phyloP scores from a whole-genome alignment of 148 eudicot genomes.

The Selenicereus undatus region DNA sequence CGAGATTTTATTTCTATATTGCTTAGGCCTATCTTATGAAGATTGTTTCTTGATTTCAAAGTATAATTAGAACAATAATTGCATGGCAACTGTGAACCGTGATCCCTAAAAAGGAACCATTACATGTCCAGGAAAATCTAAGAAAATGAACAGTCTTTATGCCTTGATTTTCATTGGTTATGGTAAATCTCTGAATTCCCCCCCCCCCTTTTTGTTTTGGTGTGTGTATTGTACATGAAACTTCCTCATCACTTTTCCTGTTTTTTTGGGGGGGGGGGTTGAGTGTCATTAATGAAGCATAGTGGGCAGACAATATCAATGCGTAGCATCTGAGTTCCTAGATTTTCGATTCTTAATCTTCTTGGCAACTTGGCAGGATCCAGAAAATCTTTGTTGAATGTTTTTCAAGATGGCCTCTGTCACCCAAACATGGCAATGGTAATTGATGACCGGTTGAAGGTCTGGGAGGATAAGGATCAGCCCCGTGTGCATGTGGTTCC shows the following conservation, averaged over 20 bases:
- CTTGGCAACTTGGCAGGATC: slow-evolving; percentile 46
- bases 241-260: neutral
- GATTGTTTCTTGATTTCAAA: too few relatives aligned
- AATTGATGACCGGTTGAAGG: slow-evolving; percentile 88
- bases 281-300: neutral
- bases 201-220: too few relatives aligned
- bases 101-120: neutral
- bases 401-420: slow-evolving; percentile 74
- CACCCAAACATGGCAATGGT: slow-evolving; percentile 99
- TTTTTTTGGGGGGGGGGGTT: neutral
- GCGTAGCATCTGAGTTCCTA: neutral
- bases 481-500: slow-evolving; percentile 96
- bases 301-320: neutral
- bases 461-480: slow-evolving; percentile 98
- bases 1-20: too few relatives aligned
- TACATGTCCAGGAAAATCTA: neutral
- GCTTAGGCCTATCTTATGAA: too few relatives aligned
- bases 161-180: neutral
- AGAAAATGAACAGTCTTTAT: neutral
- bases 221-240: too few relatives aligned
- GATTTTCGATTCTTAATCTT: neutral
- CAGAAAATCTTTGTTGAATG: slow-evolving; percentile 78
- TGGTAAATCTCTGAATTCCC: neutral
- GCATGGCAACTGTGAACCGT: too few relatives aligned
- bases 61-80: too few relatives aligned